Percentiles rank a stretch among this genome's conserved stretches.
These are phyloP conservation scores for Lanmaoa rubissima DNA, from an alignment of 768 basidiomycete species.

Conservation along the genomic window DNA sequence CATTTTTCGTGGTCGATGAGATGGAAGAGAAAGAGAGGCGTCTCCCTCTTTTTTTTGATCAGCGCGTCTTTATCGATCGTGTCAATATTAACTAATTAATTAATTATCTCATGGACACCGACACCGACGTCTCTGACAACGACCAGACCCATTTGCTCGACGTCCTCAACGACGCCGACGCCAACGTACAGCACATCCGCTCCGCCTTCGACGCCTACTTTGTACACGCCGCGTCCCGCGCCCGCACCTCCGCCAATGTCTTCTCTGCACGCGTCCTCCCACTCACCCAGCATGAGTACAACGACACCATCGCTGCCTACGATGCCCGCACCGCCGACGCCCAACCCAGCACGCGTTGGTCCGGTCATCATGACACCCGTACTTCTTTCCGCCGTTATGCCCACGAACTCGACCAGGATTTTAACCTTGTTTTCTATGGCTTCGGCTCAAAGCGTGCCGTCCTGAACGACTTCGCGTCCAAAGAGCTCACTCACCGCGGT, in stretches of 20 bases:
- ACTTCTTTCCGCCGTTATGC: slow-evolving; percentile 58
- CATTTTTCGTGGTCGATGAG: slow-evolving; percentile 38
- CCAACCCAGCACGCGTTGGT: slow-evolving; percentile 21
- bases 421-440: slow-evolving; percentile 87
- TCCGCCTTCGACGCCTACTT: slow-evolving; percentile 90
- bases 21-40: slow-evolving; percentile 18
- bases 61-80: slow-evolving; percentile 31
- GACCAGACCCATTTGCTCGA: slow-evolving; percentile 21
- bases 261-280: slow-evolving; percentile 77
- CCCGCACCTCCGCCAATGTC: slow-evolving; percentile 74
- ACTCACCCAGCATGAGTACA: slow-evolving; percentile 63
- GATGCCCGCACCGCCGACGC: slow-evolving; percentile 13
- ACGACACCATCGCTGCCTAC: slow-evolving; percentile 30
- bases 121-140: slow-evolving; percentile 29
- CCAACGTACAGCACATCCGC: slow-evolving; percentile 22
- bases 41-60: slow-evolving; percentile 19
- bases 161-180: slow-evolving; percentile 8
- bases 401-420: slow-evolving; percentile 76
- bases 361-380: slow-evolving; percentile 7
- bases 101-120: slow-evolving; percentile 28
- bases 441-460: slow-evolving; percentile 81
- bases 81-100: slow-evolving; percentile 18
- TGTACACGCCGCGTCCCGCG: slow-evolving; percentile 53
- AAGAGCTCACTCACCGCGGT: slow-evolving; percentile 54
- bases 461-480: slow-evolving; percentile 71